phyloP scores from a whole-genome alignment of 2,329 filamentous ascomycete genomes.

The Ophiostoma sp. region DNA sequence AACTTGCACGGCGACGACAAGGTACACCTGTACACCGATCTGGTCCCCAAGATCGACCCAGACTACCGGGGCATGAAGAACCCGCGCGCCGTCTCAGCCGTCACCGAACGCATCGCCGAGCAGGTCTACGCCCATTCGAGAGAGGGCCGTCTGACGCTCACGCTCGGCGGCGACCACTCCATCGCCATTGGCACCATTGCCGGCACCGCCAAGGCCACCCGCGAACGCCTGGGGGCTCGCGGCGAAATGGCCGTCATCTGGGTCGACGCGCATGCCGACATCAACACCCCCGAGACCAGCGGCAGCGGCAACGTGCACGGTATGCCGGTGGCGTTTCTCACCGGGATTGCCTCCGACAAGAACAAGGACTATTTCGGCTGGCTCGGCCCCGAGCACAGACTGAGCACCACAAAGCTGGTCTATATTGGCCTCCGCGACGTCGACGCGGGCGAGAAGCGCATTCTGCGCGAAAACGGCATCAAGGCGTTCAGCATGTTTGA shows the following conservation, averaged over 20 bases:
- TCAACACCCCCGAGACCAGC: slow-evolving; percentile 91
- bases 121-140: slow-evolving; percentile 87
- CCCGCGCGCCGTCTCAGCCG: slow-evolving; percentile 79
- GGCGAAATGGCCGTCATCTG: slow-evolving; percentile 93
- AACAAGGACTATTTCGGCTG: slow-evolving; percentile 84
- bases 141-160: slow-evolving; percentile 83
- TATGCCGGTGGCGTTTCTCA: slow-evolving; percentile 93
- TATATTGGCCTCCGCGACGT: slow-evolving; percentile 96
- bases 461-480: slow-evolving; percentile 83
- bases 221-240: slow-evolving; percentile 66
- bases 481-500: slow-evolving; percentile 99
- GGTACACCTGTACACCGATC: slow-evolving; percentile 78
- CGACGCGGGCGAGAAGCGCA: slow-evolving; percentile 89
- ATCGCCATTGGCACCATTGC: slow-evolving; percentile 94
- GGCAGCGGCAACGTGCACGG: slow-evolving; percentile 94
- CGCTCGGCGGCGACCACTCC: slow-evolving; percentile 92
- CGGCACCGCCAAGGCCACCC: slow-evolving; percentile 80
- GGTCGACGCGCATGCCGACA: slow-evolving; percentile 97
- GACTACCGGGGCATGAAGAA: slow-evolving; percentile 93
- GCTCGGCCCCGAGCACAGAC: slow-evolving; percentile 70
- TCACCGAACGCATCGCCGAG: slow-evolving; percentile 74
- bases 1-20: slow-evolving; percentile 78
- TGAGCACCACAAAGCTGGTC: slow-evolving; percentile 80
- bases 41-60: slow-evolving; percentile 71
- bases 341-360: slow-evolving; percentile 76